Evolutionary conservation across 2,329 filamentous ascomycete species (phyloP).

Genomic region (Talaromyces sp.): DNA sequence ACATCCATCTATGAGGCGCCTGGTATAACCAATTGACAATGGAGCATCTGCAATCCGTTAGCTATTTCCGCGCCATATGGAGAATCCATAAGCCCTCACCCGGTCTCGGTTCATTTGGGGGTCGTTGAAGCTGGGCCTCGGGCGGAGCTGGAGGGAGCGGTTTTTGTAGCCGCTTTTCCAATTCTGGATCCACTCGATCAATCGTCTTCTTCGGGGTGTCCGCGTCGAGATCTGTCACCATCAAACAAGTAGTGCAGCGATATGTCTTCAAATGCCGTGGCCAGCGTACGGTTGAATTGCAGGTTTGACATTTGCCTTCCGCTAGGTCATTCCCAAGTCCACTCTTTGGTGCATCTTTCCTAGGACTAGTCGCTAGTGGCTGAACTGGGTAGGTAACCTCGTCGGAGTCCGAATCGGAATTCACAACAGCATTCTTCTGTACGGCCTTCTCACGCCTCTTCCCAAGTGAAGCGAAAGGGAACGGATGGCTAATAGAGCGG

Average conservation of each 20-base stretch:
- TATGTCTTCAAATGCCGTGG: constrained; percentile 73
- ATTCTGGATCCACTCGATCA: constrained; percentile 17
- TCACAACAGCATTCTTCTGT: constrained; percentile 44
- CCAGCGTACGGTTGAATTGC: constrained; percentile 78
- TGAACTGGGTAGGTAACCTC: constrained; percentile 36
- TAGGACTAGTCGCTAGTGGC: constrained; percentile 40
- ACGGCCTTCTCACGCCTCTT: constrained; percentile 58
- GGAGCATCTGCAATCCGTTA: constrained; percentile 39
- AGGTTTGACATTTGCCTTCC: constrained; percentile 81
- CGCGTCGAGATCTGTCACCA: constrained; percentile 75
- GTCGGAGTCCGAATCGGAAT: constrained; percentile 51
- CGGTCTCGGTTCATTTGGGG: constrained; percentile 6
- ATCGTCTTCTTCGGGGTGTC: constrained; percentile 24
- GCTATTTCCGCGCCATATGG: constrained; percentile 2
- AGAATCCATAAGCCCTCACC: constrained; percentile 11
- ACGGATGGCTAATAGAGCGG: constrained; percentile 78
- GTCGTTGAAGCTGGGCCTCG: constrained; percentile 8
- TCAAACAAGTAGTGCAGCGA: constrained; percentile 80
- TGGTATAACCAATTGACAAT: constrained; percentile 65
- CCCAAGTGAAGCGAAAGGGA: constrained; percentile 64
- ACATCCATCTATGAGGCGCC: constrained; percentile 59
- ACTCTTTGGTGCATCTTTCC: constrained; percentile 37
- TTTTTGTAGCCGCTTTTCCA: constrained; percentile 5
- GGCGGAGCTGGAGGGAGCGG: constrained; percentile 7
- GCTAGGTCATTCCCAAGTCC: constrained; percentile 62